Base-by-base conservation (phyloP, 805 yeast species). In the Nakazawaea ambrosiae region DNA sequence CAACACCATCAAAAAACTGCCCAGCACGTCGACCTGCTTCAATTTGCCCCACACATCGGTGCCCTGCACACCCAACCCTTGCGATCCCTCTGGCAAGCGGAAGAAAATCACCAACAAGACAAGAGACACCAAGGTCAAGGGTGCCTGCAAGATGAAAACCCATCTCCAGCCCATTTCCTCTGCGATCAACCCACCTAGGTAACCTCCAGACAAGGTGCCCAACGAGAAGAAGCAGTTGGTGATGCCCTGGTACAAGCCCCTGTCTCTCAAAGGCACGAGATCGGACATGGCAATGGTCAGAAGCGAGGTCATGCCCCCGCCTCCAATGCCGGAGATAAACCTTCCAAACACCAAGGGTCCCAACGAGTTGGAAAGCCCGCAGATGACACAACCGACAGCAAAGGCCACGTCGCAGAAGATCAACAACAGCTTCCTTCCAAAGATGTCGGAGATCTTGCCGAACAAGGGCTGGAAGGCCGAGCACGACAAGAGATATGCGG, bases 201-300 rank as follows among this genome's bases (percentile, higher is more conserved):
- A 55, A 1, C 90, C 90, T 20, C 94, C 94, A 31, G 70, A 58
- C 1, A 83, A 78, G 3, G 87, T 80, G 3, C 97, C 97, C 20
- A 80, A 50, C 3, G 92, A 92, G 53, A 70, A 89, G 34, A 77
- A 78, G 15, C 86, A 66, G 54, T 88, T 88, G 26, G 85, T 88
- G 33, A 86, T 49, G 0, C 97, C 97, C 56, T 89, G 97, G 57
- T 73, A 86, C 33, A 85, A 60, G 3, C 95, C 96, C 38, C 97
- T 68, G 24, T 81, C 75, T 40, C 94, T 67, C 48, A 88, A 66
- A 3, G 95, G 86, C 19, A 89, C 79, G 36, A 86, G 65, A 55
- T 88, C 96, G 36, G 85, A 75, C 57, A 83, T 73, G 10, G 86
- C 71, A 39, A 88, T 83, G 11, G 95, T 81, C 29, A 83, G 73